Evolutionary conservation across 495 filamentous ascomycete species (phyloP), one percentile per base, ranked within the genome.

Genomic region (Lophiostoma macrostomum): DNA sequence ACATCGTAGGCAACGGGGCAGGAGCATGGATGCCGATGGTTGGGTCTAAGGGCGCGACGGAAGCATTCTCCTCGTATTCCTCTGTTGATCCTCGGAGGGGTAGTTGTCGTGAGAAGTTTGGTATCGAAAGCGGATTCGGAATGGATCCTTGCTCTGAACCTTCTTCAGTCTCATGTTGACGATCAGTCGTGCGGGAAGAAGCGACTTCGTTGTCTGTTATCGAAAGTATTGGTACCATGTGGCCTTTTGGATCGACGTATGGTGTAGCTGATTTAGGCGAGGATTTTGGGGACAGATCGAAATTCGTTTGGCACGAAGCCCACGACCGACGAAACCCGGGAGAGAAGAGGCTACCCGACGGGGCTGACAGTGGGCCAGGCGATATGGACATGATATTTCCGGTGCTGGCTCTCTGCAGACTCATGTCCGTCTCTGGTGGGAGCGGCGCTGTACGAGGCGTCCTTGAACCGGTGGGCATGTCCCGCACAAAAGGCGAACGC

Each of bases 51-150:
- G 27, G 32, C 13, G 52, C 20, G 37, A 36, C 46, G 11, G 25
- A 13, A 24, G 31, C 4, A 13, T 39, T n/a, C 10, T 36, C 44
- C 38, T 61, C n/a, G n/a, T 32, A 12, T 36, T 18, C 1, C 36
- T 30, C 14, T 39, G 34, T 20, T 29, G 43, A n/a, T n/a, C n/a
- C n/a, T 20, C 59, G 18, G 16, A 65, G 20, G 16, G 50, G 49
- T 24, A 65, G 36, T 29, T 63, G 63, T 4, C 63, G 59, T 8
- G 63, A 65, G 51, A 65, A 65, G 34, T 65, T 65, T 5, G 62
- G 62, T 1, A 62, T 42, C 7, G 58, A 12, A 18, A 47, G n/a
- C 10, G 42, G 28, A n/a, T 50, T 58, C 16, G 39, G 40, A 31
- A 10, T 16, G 2, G 29, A 24, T 2, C 45, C 44, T 27, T 27